Evolutionary conservation across 2,329 filamentous ascomycete species (phyloP).

Genomic region (Neurospora crassa): DNA sequence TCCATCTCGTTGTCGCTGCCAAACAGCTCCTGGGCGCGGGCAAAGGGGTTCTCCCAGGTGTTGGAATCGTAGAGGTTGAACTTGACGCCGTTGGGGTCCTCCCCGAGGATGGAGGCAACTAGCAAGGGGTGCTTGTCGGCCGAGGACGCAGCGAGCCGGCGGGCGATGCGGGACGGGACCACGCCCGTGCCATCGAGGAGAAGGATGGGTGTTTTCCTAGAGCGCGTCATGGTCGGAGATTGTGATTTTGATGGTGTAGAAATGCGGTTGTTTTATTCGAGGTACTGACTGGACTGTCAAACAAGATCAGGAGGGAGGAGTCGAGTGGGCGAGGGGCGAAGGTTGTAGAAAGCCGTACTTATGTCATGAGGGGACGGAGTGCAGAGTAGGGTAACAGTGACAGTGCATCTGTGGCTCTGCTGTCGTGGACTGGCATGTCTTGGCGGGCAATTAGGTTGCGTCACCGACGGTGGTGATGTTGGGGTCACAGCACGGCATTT

Average conservation of each 20-base stretch:
- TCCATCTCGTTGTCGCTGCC: not conserved
- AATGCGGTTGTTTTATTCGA: not conserved
- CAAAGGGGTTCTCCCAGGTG: conserved; percentile 30
- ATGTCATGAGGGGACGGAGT: not conserved
- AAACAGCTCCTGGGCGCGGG: not conserved
- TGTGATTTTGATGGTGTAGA: not conserved
- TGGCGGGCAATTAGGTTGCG: not conserved
- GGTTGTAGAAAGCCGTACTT: not conserved
- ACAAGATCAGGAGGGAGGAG: not conserved
- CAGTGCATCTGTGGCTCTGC: not conserved
- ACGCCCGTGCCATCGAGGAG: conserved; percentile 37
- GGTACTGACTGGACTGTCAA: not conserved
- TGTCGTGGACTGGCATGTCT: not conserved
- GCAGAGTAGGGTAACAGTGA: not conserved
- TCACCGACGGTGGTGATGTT: not conserved
- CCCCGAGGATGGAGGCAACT: conserved; percentile 23
- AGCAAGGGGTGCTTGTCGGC: conserved; percentile 19
- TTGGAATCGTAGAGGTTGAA: conserved; percentile 36
- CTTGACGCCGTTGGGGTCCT: conserved; percentile 18
- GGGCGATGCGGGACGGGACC: conserved; percentile 29
- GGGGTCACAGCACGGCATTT: not conserved
- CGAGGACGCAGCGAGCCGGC: conserved; percentile 21
- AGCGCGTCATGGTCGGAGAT: not conserved
- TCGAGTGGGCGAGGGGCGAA: not conserved
- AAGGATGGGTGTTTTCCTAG: conserved; percentile 21